A percentile compares a stretch with the other conserved stretches of the same genome.
Conservation (phyloP, 352 stramenopile genomes). For the Poterioochromonas sp. region DNA sequence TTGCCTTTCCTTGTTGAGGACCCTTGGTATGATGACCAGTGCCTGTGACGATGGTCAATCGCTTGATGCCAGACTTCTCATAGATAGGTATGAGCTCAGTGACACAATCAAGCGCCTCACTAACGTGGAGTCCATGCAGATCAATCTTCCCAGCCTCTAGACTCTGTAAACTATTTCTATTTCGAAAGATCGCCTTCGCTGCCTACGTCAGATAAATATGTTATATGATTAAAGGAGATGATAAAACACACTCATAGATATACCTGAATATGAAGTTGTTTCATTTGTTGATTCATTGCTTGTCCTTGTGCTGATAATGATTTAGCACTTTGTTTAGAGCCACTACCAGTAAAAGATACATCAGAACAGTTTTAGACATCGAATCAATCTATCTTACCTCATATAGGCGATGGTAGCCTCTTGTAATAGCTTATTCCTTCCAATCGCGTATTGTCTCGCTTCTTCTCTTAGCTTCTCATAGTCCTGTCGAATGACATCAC, state of each 20-base stretch:
- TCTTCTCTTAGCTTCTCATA: background rate
- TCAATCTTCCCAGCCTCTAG: background rate
- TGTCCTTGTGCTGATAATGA: background rate
- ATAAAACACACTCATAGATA: no score
- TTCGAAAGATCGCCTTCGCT: background rate
- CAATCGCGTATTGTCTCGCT: background rate
- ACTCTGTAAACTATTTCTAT: background rate
- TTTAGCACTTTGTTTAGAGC: background rate
- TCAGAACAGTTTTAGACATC: background rate
- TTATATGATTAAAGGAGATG: no score
- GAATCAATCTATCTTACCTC: background rate
- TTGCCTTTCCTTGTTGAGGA: background rate
- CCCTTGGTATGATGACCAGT: background rate
- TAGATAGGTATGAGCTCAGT: background rate
- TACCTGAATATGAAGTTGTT: background rate
- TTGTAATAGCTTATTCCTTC: background rate
- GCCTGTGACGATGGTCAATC: background rate
- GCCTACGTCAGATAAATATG: background rate
- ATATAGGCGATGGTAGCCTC: background rate
- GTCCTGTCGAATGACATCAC: background rate
- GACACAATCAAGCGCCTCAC: background rate
- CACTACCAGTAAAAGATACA: background rate
- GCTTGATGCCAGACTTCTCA: background rate
- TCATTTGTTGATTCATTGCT: background rate
- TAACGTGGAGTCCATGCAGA: constrained; percentile 3